phyloP scores from a whole-genome alignment of 345 rosid species.

The Eutrema heterophyllum region DNA sequence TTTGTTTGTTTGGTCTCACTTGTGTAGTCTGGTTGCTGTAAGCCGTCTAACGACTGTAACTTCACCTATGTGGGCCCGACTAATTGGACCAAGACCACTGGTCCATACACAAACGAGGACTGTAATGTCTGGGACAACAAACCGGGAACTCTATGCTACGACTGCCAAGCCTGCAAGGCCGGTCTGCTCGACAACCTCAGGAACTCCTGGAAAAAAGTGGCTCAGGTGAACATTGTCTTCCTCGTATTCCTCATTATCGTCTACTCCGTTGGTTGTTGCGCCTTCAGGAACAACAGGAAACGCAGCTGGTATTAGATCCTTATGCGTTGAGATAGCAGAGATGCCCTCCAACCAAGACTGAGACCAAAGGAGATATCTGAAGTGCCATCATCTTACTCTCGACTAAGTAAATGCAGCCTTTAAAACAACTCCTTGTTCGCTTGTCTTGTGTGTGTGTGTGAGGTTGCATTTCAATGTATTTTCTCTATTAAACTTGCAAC shows the following conservation, averaged over 20 bases:
- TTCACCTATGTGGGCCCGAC: conserved; percentile 58
- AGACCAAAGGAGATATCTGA: not conserved
- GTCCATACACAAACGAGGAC: conserved; percentile 45
- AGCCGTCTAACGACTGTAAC: conserved; percentile 75
- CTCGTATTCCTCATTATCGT: conserved; percentile 73
- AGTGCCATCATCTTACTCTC: not conserved
- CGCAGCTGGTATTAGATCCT: conserved; percentile 30
- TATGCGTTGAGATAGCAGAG: not conserved
- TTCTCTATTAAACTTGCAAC: not conserved
- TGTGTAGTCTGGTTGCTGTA: conserved; percentile 96
- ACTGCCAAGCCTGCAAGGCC: conserved; percentile 91
- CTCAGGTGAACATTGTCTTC: conserved; percentile 71
- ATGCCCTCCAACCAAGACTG: not conserved
- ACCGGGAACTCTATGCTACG: conserved; percentile 46
- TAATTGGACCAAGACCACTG: conserved; percentile 43
- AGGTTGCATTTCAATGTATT: conserved; percentile 8
- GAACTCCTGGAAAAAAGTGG: conserved; percentile 93
- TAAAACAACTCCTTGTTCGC: not conserved
- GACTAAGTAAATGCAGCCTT: not conserved
- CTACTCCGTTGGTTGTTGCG: conserved; percentile 95
- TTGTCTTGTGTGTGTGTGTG: conserved; percentile 14
- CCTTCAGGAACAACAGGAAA: conserved; percentile 87
- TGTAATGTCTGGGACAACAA: conserved; percentile 59
- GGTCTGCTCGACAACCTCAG: conserved; percentile 81
- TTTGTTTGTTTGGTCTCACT: not conserved